Percentiles rank a stretch among this genome's conserved stretches.
Evolutionary conservation across 2,329 filamentous ascomycete species (phyloP).

Genomic region (Aspergillus melleus): DNA sequence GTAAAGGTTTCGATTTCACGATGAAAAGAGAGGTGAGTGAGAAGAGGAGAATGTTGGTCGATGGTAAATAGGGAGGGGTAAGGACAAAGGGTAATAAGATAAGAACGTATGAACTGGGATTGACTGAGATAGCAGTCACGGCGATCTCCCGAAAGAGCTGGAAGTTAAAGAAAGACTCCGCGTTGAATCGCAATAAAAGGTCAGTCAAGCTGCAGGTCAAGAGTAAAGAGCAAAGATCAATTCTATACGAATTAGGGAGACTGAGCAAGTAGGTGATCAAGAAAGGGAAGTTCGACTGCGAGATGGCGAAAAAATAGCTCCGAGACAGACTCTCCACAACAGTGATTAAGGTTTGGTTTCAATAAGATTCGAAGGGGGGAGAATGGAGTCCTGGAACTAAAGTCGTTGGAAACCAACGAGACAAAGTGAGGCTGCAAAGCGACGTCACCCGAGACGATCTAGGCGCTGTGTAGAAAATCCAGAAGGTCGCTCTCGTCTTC

Average conservation of each 20-base stretch:
- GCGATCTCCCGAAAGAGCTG: neutral
- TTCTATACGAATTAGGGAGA: no score
- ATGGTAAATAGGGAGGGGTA: neutral
- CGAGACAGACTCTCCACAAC: no score
- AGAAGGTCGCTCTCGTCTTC: neutral
- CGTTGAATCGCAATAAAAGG: neutral
- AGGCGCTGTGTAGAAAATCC: neutral
- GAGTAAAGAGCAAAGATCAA: neutral
- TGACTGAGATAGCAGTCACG: no score
- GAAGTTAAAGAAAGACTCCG: neutral
- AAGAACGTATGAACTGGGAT: neutral
- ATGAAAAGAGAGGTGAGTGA: neutral
- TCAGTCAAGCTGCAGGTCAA: neutral
- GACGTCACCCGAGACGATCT: neutral
- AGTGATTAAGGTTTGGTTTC: neutral
- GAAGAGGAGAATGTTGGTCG: neutral
- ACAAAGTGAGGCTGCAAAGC: neutral
- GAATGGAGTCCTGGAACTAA: neutral
- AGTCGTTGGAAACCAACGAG: neutral
- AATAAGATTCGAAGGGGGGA: neutral
- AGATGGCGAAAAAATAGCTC: no score
- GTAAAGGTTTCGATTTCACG: neutral
- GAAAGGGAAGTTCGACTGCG: no score
- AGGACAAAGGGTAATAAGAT: neutral
- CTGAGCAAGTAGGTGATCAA: no score